Percentiles rank a stretch among this genome's conserved stretches.
These are phyloP conservation scores for Ascomycota sp. DNA, from an alignment of 2,329 filamentous ascomycete genomes.

Conservation along the genomic window DNA sequence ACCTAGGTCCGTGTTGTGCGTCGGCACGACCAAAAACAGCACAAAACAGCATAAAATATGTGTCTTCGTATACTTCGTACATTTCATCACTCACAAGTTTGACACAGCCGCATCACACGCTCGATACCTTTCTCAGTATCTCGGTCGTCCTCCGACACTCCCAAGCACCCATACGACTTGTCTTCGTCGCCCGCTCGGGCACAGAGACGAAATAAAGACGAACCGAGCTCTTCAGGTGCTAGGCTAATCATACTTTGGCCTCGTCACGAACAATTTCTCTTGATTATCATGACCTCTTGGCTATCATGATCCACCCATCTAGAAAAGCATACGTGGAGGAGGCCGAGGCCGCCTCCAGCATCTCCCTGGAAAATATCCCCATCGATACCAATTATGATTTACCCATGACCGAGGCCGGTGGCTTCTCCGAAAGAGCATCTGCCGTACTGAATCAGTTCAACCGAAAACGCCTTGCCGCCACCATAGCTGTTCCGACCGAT, in stretches of 20 bases:
- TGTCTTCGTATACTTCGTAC: no score
- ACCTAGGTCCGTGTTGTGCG: no score
- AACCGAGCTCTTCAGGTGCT: neutral
- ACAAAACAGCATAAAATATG: no score
- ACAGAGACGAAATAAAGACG: no score
- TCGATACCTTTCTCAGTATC: no score
- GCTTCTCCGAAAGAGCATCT: conserved; percentile 60
- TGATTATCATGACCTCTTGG: neutral
- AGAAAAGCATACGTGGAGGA: conserved; percentile 90
- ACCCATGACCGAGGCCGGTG: conserved; percentile 38
- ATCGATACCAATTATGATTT: conserved; percentile 71
- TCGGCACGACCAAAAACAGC: no score
- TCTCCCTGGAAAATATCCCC: conserved; percentile 28
- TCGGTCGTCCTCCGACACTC: no score
- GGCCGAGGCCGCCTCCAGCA: conserved; percentile 30
- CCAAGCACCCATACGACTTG: no score
- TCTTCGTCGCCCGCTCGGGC: no score
- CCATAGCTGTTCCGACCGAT: conserved; percentile 81
- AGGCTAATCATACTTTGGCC: neutral
- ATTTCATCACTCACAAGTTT: no score
- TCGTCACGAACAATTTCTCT: no score
- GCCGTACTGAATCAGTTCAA: conserved; percentile 74
- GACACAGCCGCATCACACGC: no score
- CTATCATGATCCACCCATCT: conserved; percentile 57
- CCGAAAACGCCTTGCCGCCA: conserved; percentile 70